Evolutionary conservation across 169 alveolate genomes (phyloP).

Genomic region (Plasmodium cynomolgi): DNA sequence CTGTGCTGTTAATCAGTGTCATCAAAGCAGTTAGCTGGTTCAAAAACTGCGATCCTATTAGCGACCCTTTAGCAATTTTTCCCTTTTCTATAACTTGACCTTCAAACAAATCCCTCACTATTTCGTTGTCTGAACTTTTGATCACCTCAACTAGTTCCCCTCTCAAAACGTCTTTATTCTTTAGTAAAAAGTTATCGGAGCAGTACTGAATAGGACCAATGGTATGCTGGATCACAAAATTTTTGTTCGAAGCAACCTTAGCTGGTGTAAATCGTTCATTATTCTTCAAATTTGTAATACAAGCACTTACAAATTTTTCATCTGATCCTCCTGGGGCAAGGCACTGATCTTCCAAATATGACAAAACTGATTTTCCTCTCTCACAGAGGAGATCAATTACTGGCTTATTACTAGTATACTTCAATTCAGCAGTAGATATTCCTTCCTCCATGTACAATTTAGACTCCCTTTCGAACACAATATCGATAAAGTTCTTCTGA

Average conservation of each 20-base stretch:
- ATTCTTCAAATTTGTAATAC: constrained; percentile 78
- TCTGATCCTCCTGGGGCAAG: constrained; percentile 94
- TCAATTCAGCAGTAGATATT: constrained; percentile 86
- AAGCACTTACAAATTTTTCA: constrained; percentile 88
- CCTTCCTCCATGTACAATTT: constrained; percentile 89
- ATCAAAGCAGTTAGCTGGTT: constrained; percentile 88
- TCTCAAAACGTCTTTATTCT: constrained; percentile 90
- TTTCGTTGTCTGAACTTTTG: constrained; percentile 83
- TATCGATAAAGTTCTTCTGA: constrained; percentile 94
- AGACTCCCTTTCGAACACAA: constrained; percentile 95
- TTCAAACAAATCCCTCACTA: constrained; percentile 86
- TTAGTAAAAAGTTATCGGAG: constrained; percentile 85
- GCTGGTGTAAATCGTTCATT: constrained; percentile 85
- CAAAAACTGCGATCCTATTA: constrained; percentile 93
- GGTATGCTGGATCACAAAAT: constrained; percentile 87
- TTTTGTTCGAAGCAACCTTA: constrained; percentile 88
- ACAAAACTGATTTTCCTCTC: constrained; percentile 84
- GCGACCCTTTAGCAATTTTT: constrained; percentile 92
- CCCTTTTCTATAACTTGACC: constrained; percentile 89
- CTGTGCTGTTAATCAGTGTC: constrained; percentile 91
- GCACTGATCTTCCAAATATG: constrained; percentile 92
- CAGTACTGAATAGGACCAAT: constrained; percentile 88
- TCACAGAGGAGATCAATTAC: constrained; percentile 81
- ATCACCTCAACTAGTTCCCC: constrained; percentile 91
- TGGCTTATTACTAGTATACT: constrained; percentile 85